Percentiles rank a stretch among this genome's conserved stretches.
Conservation (phyloP, 1,284 basidiomycete species). For the Hymenochaete sp. region DNA sequence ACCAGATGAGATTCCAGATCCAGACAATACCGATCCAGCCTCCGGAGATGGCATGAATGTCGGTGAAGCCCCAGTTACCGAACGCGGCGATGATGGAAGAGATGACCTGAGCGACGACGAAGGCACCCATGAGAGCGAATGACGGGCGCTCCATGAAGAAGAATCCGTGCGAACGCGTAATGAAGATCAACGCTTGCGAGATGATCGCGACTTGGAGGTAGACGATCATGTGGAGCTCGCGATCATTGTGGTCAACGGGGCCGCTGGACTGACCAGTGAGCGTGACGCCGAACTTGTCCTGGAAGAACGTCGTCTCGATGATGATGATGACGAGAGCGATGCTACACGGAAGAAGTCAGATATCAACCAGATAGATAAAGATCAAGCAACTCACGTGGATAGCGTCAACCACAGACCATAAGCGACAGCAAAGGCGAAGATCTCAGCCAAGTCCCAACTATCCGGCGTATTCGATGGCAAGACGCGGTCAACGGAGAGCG, state of each 20-base stretch:
- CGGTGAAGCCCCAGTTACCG: slow-evolving; percentile 87
- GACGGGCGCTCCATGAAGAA: slow-evolving; percentile 99
- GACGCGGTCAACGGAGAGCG: slow-evolving; percentile 93
- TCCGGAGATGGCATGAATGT: slow-evolving; percentile 69
- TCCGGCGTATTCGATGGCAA: slow-evolving; percentile 87
- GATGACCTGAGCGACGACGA: slow-evolving; percentile 87
- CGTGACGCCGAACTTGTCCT: slow-evolving; percentile 72
- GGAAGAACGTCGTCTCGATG: slow-evolving; percentile 86
- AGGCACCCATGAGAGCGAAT: slow-evolving; percentile 79
- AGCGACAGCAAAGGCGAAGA: slow-evolving; percentile 90
- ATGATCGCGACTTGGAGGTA: slow-evolving; percentile 96
- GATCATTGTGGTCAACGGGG: slow-evolving; percentile 62
- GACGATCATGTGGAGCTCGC: slow-evolving; percentile 69
- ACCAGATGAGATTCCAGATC: slow-evolving; percentile 96
- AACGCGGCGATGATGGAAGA: slow-evolving; percentile 93
- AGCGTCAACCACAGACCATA: slow-evolving; percentile 90
- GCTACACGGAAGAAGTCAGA: slow-evolving; percentile 31
- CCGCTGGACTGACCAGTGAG: slow-evolving; percentile 34
- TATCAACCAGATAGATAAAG: not conserved
- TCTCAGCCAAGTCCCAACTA: slow-evolving; percentile 94
- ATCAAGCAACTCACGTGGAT: slow-evolving; percentile 59
- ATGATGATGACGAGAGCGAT: slow-evolving; percentile 79
- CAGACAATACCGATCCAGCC: slow-evolving; percentile 97
- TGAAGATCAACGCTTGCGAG: slow-evolving; percentile 95
- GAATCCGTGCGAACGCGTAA: slow-evolving; percentile 92